phyloP scores from a whole-genome alignment of 2,329 filamentous ascomycete genomes.

The Hymenoscyphus occultus region DNA sequence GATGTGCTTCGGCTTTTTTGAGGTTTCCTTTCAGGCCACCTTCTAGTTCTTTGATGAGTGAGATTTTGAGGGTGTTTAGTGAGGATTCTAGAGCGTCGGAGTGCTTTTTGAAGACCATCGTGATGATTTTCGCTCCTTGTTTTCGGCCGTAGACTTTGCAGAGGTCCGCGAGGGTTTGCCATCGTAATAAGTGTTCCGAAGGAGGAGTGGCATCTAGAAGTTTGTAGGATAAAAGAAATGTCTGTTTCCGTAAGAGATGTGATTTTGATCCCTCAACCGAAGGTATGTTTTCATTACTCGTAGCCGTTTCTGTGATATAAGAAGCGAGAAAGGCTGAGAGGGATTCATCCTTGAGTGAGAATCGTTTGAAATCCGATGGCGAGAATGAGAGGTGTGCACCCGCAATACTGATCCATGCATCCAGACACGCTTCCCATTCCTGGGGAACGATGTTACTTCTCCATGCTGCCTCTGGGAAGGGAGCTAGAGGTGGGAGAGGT shows the following conservation, averaged over 20 bases:
- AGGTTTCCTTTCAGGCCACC: slow-evolving; percentile 55
- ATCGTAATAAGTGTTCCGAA: slow-evolving; percentile 52
- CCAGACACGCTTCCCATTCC: slow-evolving; percentile 76
- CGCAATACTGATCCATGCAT: slow-evolving; percentile 70
- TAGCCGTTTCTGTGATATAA: slow-evolving; percentile 57
- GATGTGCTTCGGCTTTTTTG: slow-evolving; percentile 50
- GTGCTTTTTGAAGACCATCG: slow-evolving; percentile 52
- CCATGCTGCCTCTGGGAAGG: slow-evolving; percentile 69
- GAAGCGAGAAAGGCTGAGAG: slow-evolving; percentile 62
- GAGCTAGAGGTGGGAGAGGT: slow-evolving; percentile 67
- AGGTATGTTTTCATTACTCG: slow-evolving; percentile 28
- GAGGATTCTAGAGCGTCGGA: slow-evolving; percentile 50
- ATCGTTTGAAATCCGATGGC: slow-evolving; percentile 51
- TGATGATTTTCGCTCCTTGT: slow-evolving; percentile 49
- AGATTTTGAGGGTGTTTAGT: slow-evolving; percentile 58
- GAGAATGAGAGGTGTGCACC: slow-evolving; percentile 61
- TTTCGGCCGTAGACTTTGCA: slow-evolving; percentile 65
- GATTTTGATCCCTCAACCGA: slow-evolving; percentile 35
- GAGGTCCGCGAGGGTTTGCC: slow-evolving; percentile 67
- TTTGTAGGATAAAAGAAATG: slow-evolving; percentile 62
- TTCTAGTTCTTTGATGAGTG: slow-evolving; percentile 61
- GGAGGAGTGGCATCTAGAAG: slow-evolving; percentile 47
- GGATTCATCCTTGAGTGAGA: slow-evolving; percentile 55
- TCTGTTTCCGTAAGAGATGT: slow-evolving; percentile 55
- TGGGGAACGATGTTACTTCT: slow-evolving; percentile 61